Evolutionary conservation across 2,329 filamentous ascomycete species (phyloP).

Genomic region (Aspergillus fijiensis): DNA sequence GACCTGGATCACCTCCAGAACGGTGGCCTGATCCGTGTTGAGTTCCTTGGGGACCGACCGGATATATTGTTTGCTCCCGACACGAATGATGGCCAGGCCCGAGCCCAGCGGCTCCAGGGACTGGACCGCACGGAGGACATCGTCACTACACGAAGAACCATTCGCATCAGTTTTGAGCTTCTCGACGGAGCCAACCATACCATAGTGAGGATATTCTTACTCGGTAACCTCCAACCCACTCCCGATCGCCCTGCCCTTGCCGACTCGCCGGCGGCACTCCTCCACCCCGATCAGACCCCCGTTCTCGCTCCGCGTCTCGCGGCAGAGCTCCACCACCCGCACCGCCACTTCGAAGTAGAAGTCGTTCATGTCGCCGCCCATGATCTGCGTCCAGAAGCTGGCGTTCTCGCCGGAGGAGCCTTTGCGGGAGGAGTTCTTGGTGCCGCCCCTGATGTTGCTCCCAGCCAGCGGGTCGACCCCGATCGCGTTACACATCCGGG

Average conservation of each 20-base stretch:
- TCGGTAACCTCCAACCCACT: conserved; percentile 76
- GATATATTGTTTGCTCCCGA: conserved; percentile 84
- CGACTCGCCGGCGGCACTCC: conserved; percentile 76
- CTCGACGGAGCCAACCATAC: background rate
- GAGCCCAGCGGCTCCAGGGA: conserved; percentile 84
- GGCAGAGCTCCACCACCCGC: conserved; percentile 89
- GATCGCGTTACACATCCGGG: conserved; percentile 96
- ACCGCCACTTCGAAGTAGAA: conserved; percentile 98
- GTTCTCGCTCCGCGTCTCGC: conserved; percentile 82
- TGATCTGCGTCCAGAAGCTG: conserved; percentile 88
- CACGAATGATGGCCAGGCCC: conserved; percentile 78
- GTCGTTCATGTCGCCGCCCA: conserved; percentile 90
- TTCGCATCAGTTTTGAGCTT: background rate
- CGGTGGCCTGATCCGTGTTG: conserved; percentile 88
- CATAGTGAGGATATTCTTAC: conserved; percentile 43
- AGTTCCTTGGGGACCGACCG: conserved; percentile 92
- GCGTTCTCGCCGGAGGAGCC: conserved; percentile 49
- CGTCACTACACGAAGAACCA: conserved; percentile 58
- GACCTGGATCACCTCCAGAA: conserved; percentile 86
- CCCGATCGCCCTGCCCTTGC: conserved; percentile 70
- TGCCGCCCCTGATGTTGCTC: conserved; percentile 53
- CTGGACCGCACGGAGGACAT: conserved; percentile 84
- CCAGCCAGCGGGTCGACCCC: conserved; percentile 92
- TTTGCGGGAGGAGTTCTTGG: conserved; percentile 40
- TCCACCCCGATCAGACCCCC: conserved; percentile 83